Evolutionary conservation across 805 yeast species (phyloP), one percentile per base, ranked within the genome.

Genomic region (Saccharomycopsis babjevae): DNA sequence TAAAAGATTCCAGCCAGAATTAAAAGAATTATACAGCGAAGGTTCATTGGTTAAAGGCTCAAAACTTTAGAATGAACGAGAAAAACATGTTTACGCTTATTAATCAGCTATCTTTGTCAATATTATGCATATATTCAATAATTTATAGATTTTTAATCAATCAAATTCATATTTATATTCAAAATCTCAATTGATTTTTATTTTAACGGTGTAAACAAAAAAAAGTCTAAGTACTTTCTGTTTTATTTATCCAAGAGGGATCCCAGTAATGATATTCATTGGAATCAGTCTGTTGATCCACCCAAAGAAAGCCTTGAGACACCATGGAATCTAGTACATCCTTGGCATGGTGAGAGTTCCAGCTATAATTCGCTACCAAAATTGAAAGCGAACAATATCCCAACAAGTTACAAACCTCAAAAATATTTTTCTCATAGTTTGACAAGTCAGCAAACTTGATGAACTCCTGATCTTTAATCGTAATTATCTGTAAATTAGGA

Each of bases 271-370:
- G 75, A 65, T 81, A 85, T 1, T 69, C 71, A 22, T 64, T 70
- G 15, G 67, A 63, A 1, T 66, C 73, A 1, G 72, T 73, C 58
- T 79, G 85, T 57, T 68, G 73, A 6, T 73, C 72, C 0, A 91
- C 74, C 99, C 99, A 93, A 15, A 93, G 73, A 59, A 90, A 77
- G 3, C 98, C 97, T 57, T 79, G 79, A 64, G 86, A 77, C 0
- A 92, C 86, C 89, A 93, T 84, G 55, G 88, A 93, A 43, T 88
- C 85, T 5, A 93, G 68, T 4, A 84, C 85, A 0, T 83, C 74
- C 64, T 78, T 78, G 59, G 88, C 79, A 60, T 97, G 75, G 1
- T 81, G 74, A 1, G 69, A 68, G 57, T 79, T 83, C 99, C 99
- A 93, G 1, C 78, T 77, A 62, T 85, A 81, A 68, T 93, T 94